Base-by-base conservation (phyloP, 163 green algal genomes). In the Scenedesmus sp. region DNA sequence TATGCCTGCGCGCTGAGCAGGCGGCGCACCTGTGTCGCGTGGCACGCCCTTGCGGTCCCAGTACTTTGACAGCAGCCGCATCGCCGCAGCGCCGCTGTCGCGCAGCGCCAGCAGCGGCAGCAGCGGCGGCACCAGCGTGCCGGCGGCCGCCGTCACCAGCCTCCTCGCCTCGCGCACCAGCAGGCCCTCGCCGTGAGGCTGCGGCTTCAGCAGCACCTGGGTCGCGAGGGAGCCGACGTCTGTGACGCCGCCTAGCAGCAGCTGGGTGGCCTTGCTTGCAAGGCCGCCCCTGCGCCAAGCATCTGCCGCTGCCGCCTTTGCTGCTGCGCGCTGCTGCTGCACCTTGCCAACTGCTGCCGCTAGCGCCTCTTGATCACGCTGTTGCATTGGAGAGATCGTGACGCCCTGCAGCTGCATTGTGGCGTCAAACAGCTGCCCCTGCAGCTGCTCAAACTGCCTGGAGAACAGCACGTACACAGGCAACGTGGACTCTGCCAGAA, bases 311-410 rank as follows among this genome's bases (percentile, higher is more conserved):
- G 81, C 81, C 35, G 81, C 81, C 35, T 56, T 59, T 46, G 81
- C 81, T 35, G 81, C 81, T 49, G 35, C 46, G 24, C 81, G 81
- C 81, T 73, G 81, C 81, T 86, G 81, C n/a, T 86, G 81, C n/a
- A 56, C 40, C 20, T 56, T 37, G 59, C 9, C 10, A 35, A 86
- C 81, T 40, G 81, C 81, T 73, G 81, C 81, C 18, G 44, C 81
- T n/a, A 86, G 46, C 10, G 81, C 81, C 30, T 72, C 13, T 10
- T 43, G 81, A 13, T 86, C 46, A 73, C 6, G 59, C 12, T 26
- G 26, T 5, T 37, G 24, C 81, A 86, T 86, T 44, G 46, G 81
- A 30, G 46, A 59, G 81, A 86, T 86, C 6, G 59, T 70, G 9
- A 86, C n/a, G 15, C 81, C 81, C 13, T 40, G 44, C 81, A 86